Conservation (phyloP, 2,329 filamentous ascomycete species). For the Talaromyces amestolkiae region DNA sequence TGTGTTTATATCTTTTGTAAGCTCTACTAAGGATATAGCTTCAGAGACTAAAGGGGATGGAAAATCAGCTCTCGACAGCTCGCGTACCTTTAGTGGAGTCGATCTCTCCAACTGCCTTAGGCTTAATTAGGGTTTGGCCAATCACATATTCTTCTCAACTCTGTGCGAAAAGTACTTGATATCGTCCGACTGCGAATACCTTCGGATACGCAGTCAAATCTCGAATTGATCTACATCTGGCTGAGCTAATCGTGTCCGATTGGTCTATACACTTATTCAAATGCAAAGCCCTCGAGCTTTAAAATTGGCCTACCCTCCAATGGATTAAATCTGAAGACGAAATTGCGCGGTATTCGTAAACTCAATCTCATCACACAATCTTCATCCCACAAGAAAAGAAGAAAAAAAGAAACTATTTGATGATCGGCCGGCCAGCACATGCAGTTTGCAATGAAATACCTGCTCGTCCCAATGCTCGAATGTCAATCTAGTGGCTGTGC, state of each 20-base stretch:
- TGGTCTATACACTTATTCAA: neutral
- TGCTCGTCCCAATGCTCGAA: neutral
- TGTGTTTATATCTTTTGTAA: no score
- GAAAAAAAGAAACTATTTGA: neutral
- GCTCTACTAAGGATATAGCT: no score
- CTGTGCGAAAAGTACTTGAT: neutral
- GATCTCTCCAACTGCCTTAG: no score
- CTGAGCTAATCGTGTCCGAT: neutral
- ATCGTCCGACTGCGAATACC: neutral
- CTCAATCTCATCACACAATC: neutral
- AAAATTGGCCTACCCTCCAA: neutral
- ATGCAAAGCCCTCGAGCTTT: neutral
- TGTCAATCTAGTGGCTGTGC: neutral
- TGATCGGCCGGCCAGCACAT: neutral
- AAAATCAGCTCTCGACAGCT: no score
- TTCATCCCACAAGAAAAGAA: neutral
- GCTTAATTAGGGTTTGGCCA: neutral
- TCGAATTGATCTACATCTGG: neutral
- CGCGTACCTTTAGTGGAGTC: no score
- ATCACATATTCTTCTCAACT: neutral
- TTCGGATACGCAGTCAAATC: neutral
- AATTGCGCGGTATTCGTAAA: neutral
- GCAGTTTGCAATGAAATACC: constrained; percentile 3
- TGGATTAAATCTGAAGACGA: neutral
- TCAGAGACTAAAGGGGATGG: no score